Evolutionary conservation across 1,284 basidiomycete species (phyloP).

Genomic region (Ustilago lituana): DNA sequence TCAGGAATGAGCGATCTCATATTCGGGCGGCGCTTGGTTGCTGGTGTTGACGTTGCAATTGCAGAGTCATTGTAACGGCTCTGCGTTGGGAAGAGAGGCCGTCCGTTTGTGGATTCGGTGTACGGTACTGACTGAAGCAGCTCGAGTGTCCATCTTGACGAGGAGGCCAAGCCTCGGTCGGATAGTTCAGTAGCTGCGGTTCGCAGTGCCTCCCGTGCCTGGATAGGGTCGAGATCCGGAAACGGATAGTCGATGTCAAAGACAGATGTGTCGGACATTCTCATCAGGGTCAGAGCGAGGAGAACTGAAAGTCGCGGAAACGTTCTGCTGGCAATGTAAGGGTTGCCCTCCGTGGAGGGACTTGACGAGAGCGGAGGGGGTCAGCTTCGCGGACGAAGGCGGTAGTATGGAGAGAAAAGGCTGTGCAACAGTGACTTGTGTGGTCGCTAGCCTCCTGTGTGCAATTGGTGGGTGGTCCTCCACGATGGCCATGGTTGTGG

Average conservation of each 20-base stretch:
- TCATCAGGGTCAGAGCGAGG: background rate
- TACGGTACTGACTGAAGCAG: slow-evolving; percentile 50
- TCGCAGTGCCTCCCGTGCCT: slow-evolving; percentile 38
- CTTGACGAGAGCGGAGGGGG: too few species aligned
- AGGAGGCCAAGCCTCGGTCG: slow-evolving; percentile 46
- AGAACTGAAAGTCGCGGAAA: too few species aligned
- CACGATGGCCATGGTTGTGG: too few species aligned
- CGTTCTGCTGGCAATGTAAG: too few species aligned
- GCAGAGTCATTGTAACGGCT: slow-evolving; percentile 7
- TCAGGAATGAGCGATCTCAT: slow-evolving; percentile 41
- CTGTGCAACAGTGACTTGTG: too few species aligned
- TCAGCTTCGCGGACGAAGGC: too few species aligned
- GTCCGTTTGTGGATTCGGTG: background rate
- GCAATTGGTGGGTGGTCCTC: too few species aligned
- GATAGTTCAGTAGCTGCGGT: slow-evolving; percentile 39
- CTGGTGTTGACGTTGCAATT: slow-evolving; percentile 36
- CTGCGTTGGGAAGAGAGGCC: slow-evolving; percentile 5
- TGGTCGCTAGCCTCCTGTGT: too few species aligned
- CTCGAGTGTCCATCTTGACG: slow-evolving; percentile 59
- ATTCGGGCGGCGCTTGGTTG: slow-evolving; percentile 17
- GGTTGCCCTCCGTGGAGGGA: background rate
- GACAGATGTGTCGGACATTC: slow-evolving; percentile 29
- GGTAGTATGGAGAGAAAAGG: too few species aligned
- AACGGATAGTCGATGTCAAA: slow-evolving; percentile 48
- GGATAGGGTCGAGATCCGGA: slow-evolving; percentile 45